Percentiles rank a stretch among this genome's conserved stretches.
Conservation (phyloP, 306 rosid species). For the Pyrus pyrifolia region DNA sequence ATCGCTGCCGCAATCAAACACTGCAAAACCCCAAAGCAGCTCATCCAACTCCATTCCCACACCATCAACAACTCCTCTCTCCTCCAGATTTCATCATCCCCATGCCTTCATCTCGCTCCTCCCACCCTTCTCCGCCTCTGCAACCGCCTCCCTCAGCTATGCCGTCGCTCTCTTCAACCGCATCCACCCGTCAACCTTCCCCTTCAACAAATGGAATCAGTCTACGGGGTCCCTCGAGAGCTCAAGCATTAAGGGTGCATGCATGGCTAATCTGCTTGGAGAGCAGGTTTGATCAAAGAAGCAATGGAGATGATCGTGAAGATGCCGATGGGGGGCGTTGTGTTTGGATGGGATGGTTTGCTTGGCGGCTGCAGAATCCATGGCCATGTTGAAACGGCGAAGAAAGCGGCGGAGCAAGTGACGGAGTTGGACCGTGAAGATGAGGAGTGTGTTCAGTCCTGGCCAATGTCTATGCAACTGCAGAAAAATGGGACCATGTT, state of each 20-base stretch:
- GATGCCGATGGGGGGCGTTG: constrained; percentile 68
- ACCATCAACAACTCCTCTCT: constrained; percentile 24
- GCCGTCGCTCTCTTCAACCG: constrained; percentile 44
- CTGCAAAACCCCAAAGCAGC: constrained; percentile 44
- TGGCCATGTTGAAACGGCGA: constrained; percentile 58
- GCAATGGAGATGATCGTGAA: constrained; percentile 44
- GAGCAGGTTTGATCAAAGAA: constrained; percentile 64
- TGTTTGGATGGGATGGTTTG: constrained; percentile 77
- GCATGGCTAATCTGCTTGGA: constrained; percentile 70
- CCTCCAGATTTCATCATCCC: constrained; percentile 11
- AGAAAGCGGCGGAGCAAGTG: constrained; percentile 58
- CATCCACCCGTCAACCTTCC: constrained; percentile 57
- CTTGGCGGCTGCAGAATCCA: constrained; percentile 73
- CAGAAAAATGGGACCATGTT: constrained; percentile 62
- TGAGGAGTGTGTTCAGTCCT: constrained; percentile 68
- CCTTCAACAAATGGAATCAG: constrained; percentile 57
- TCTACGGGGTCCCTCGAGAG: constrained; percentile 46
- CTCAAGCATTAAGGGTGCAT: constrained; percentile 71
- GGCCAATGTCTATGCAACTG: constrained; percentile 62
- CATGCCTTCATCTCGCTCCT: constrained; percentile 29
- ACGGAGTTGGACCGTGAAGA: constrained; percentile 71
- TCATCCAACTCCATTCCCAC: constrained; percentile 47
- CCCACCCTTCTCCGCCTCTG: not conserved
- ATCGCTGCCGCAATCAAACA: constrained; percentile 16
- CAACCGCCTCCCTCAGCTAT: constrained; percentile 21